phyloP scores from a whole-genome alignment of 169 alveolate genomes.

The Plasmodium coatneyi region DNA sequence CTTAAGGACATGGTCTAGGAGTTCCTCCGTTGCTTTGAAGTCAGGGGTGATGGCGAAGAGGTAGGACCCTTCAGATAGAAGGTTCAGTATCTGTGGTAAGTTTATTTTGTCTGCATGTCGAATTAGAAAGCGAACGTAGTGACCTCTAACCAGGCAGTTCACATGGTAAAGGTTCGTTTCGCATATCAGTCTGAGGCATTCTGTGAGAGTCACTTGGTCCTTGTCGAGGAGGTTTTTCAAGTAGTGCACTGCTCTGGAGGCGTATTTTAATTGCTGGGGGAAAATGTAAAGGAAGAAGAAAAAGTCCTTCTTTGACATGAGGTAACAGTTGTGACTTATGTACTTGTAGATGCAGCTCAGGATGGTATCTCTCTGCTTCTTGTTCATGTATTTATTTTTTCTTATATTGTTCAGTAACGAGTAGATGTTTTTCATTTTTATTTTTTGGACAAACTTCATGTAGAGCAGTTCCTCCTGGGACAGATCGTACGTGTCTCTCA shows the following conservation, averaged over 20 bases:
- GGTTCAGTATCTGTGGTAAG: neutral
- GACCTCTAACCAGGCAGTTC: neutral
- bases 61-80: constrained; percentile 16
- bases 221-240: neutral
- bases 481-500: constrained; percentile 27
- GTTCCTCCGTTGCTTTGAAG: neutral
- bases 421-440: constrained; percentile 37
- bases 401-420: constrained; percentile 30
- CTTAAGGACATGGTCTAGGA: neutral
- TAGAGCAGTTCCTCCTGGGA: constrained; percentile 31
- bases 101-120: constrained; percentile 13
- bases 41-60: constrained; percentile 1
- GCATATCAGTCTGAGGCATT: neutral
- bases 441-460: constrained; percentile 47
- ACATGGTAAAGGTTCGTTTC: constrained; percentile 28
- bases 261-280: constrained; percentile 38
- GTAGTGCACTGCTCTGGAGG: constrained; percentile 2
- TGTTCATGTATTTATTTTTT: constrained; percentile 29
- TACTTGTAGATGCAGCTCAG: constrained; percentile 53
- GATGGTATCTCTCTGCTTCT: neutral
- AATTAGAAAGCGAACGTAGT: constrained; percentile 10
- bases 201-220: neutral
- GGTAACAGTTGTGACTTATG: constrained; percentile 24
- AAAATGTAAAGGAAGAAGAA: constrained; percentile 30
- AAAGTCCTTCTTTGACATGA: constrained; percentile 1